Evolutionary conservation across 345 rosid genomes (phyloP), one percentile per base, ranked within the genome.

Genomic region (Ricinus communis): DNA sequence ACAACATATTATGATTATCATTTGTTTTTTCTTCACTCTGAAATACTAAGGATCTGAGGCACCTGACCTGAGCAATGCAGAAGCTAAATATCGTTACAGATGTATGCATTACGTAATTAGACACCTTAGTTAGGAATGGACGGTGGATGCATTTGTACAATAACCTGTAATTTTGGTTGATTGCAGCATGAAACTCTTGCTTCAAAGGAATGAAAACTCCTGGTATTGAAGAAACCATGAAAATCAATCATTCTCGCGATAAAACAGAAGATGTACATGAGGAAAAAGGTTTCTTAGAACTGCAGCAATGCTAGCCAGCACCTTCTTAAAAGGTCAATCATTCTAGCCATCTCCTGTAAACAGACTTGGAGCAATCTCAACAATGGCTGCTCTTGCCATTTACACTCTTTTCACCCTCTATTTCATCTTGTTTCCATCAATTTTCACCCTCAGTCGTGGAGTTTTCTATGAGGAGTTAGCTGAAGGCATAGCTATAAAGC

Each of bases 401-500:
- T 54, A 7, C 68, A 41, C 57, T 73, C 61, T 71, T 64, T 52
- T 70, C 43, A 40, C 57, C 11, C 47, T 75, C 27, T 25, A 43
- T 24, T 60, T 57, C 53, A 21, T 54, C 40, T 10, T 74, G 52
- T 68, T 79, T 66, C 69, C 80, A 18, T n/a, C 47, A 8, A 30
- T 76, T 31, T 65, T 38, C 36, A 16, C 27, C 3, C 33, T 51
- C 46, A 21, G 22, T 53, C 47, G 28, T 30, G 87, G 74, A 30
- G 74, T 47, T 53, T 84, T 81, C 72, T 74, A 66, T 4, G 87
- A 84, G 51, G 79, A 83, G 52, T 1, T 46, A 22, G 18, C 70
- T 0, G 74, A 79, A 50, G 74, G 33, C 49, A 76, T 81, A 71
- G 66, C 69, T 8, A 74, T 76, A 31, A 79, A 71, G 43, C 78